Base-by-base conservation (phyloP, 192 early-diverging fungal genomes). In the Phycomyces blakesleeanus region DNA sequence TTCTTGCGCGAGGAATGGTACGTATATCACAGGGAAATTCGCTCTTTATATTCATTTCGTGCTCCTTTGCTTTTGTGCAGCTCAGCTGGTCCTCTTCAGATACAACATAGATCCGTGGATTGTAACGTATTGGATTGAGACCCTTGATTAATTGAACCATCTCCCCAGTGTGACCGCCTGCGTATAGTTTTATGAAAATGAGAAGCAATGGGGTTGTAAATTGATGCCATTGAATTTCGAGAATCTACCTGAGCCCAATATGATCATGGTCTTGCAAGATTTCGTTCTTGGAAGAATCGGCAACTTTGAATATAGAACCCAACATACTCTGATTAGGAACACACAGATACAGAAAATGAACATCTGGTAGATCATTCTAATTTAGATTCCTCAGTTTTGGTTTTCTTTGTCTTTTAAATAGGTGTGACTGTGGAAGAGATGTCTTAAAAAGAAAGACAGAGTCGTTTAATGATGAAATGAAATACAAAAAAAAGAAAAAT, bases 101-200 rank as follows among this genome's bases (percentile, higher is more conserved):
- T 3, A 95, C 72, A 6, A 93, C 55, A 64, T 98, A 98, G 55
- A 82, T 57, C 15, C 93, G 78, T 21, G 78, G 88, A 10, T 18
- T 54, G 68, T 91, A 93, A 34, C 77, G 68, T 1, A 71, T 37
- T 20, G 52, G 11, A 49, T 90, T 83, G 0, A 96, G 67, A 10
- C 80, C 77, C 5, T 79, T 65, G 0, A 93, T 51, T 14, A 98
- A 68, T 58, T 86, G 83, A 10, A 88, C 55, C 93, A 98, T 97
- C 71, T 98, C 96, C 5, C 87, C 77, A 0, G 96, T 96, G 69
- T 98, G 96, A 11, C 96, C 96, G 39, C 96, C 93, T 73, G 37
- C 25, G 39, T 3, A 72, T 71, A 1, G 58, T 61, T 51, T n/a
- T n/a, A n/a, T n/a, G n/a, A n/a, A n/a, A n/a, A n/a, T n/a, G n/a